Percentiles rank a stretch among this genome's conserved stretches.
These are phyloP conservation scores for Dendrobium chrysotoxum DNA, from an alignment of 106 monocot species.

Conservation along the genomic window DNA sequence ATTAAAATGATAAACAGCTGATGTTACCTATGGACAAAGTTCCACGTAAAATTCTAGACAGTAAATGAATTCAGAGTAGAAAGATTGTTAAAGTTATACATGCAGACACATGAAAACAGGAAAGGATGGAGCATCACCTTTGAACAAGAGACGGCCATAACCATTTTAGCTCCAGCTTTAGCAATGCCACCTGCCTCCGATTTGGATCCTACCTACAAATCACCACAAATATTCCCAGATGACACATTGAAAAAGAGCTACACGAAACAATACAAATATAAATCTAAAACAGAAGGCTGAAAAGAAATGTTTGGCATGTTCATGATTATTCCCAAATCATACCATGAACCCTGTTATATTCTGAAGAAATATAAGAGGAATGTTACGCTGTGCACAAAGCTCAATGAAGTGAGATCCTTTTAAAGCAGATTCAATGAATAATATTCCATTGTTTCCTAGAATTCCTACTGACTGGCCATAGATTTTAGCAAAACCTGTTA, in stretches of 20 bases:
- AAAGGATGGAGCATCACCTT: conserved; percentile 41
- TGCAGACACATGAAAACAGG: not conserved
- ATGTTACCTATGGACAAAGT: not conserved
- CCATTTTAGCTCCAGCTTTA: conserved; percentile 99
- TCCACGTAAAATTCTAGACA: not conserved
- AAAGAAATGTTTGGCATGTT: not conserved
- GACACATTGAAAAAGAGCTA: not conserved
- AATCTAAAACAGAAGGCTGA: not conserved
- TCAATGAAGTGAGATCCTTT: conserved; percentile 97
- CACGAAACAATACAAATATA: not conserved
- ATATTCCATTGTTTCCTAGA: conserved; percentile 96
- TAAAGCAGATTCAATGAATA: conserved; percentile 95
- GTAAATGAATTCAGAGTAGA: not conserved
- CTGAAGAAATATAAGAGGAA: conserved; percentile 98
- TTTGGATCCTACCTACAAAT: conserved; percentile 83
- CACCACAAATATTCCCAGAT: not conserved
- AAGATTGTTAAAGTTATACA: not conserved
- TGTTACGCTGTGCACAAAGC: conserved; percentile 89
- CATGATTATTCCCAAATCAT: conserved; percentile 13
- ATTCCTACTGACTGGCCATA: conserved; percentile 93
- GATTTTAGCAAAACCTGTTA: conserved; percentile 96
- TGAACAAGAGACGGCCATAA: conserved; percentile 97
- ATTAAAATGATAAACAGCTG: not conserved
- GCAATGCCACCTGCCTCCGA: conserved; percentile 96
- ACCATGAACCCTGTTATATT: conserved; percentile 99